phyloP scores from a whole-genome alignment of 306 rosid species.

The Chamaecrista fasciculata region DNA sequence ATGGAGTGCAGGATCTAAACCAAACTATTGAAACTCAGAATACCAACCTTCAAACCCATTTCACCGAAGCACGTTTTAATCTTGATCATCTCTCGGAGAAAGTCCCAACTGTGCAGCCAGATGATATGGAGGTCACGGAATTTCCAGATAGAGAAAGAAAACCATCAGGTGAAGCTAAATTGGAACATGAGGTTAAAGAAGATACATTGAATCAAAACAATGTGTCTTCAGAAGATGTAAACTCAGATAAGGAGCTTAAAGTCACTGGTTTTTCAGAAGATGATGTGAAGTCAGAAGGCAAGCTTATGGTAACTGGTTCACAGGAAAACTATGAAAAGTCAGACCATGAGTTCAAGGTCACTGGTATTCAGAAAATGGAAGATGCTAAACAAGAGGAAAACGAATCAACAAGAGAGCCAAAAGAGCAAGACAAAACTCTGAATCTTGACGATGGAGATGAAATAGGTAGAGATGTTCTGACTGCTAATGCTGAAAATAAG shows the following conservation, averaged over 20 bases:
- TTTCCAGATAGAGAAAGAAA: conserved; percentile 21
- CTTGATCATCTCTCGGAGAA: conserved; percentile 58
- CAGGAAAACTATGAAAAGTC: background rate
- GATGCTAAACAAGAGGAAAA: conserved; percentile 1
- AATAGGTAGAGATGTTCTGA: conserved; percentile 22
- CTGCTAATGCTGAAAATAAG: background rate
- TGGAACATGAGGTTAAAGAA: background rate
- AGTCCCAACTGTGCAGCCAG: conserved; percentile 40
- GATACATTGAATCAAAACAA: too few species aligned
- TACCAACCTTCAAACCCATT: conserved; percentile 53
- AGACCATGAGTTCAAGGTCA: background rate
- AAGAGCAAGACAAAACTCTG: conserved; percentile 14
- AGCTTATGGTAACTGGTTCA: background rate
- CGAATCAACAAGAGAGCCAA: conserved; percentile 7
- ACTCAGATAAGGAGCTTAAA: background rate
- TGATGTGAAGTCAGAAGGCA: background rate
- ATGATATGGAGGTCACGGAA: conserved; percentile 35
- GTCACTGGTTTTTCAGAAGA: conserved; percentile 3
- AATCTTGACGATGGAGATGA: conserved; percentile 20
- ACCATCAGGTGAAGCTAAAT: conserved; percentile 28
- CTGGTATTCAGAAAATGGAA: background rate
- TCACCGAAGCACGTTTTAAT: conserved; percentile 59
- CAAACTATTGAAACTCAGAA: conserved; percentile 48
- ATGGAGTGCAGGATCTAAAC: conserved; percentile 46
- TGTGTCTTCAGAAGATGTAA: too few species aligned